Conservation (phyloP, 1,139 yeast genomes). For the Saccharomyces hybrid region DNA sequence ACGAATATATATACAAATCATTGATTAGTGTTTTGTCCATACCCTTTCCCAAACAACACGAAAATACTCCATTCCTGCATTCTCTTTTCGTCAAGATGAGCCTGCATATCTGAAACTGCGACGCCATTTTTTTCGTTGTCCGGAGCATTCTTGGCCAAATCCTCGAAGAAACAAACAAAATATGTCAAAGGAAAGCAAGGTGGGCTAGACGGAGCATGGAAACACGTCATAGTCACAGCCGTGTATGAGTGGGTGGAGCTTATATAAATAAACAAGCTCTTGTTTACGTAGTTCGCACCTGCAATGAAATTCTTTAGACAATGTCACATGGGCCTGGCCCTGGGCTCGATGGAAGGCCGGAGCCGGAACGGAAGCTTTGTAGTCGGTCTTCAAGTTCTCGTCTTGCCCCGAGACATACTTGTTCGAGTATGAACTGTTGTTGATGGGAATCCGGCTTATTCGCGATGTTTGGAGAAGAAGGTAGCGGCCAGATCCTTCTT, state of each 20-base stretch:
- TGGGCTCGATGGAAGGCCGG: background rate
- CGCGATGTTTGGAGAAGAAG: background rate
- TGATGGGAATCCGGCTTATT: background rate
- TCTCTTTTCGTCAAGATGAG: background rate
- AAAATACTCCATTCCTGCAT: background rate
- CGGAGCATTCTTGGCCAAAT: slow-evolving; percentile 1
- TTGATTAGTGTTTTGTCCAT: background rate
- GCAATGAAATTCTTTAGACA: background rate
- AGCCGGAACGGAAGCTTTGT: background rate
- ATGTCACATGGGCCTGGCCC: background rate
- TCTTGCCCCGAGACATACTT: background rate
- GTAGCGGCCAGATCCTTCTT: background rate
- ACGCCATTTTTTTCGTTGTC: background rate
- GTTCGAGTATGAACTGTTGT: background rate
- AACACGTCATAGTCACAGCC: background rate
- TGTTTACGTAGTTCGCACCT: background rate
- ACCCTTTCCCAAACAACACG: background rate
- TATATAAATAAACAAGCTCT: background rate
- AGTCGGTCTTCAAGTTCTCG: background rate
- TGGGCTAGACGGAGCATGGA: background rate
- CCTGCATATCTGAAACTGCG: background rate
- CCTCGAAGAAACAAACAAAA: background rate
- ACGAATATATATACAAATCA: background rate
- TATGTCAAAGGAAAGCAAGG: background rate
- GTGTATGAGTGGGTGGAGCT: background rate